phyloP scores from a whole-genome alignment of 108 stramenopile genomes.

The Skeletonema grethae region DNA sequence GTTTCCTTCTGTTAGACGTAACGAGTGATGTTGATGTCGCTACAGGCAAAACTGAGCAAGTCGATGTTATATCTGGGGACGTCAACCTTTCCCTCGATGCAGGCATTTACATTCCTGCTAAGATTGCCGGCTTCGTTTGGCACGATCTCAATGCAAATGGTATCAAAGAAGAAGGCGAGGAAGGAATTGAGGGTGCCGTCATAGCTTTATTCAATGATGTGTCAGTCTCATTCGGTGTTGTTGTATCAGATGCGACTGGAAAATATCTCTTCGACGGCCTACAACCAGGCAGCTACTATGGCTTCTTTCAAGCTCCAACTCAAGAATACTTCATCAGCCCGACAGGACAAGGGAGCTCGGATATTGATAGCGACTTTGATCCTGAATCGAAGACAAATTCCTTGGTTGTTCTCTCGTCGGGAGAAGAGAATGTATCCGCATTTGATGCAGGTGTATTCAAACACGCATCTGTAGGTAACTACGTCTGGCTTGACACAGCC shows the following conservation, averaged over 20 bases:
- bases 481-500: constrained; percentile 30
- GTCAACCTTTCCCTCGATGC: constrained; percentile 33
- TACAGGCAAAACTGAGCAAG: constrained; percentile 23
- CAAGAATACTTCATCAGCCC: constrained; percentile 36
- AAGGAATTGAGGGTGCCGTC: constrained; percentile 16
- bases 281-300: constrained; percentile 27
- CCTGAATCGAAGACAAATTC: constrained; percentile 13
- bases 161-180: constrained; percentile 20
- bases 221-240: not conserved
- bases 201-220: constrained; percentile 22
- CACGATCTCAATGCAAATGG: constrained; percentile 40
- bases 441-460: constrained; percentile 36
- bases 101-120: constrained; percentile 40
- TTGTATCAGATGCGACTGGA: constrained; percentile 17
- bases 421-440: constrained; percentile 6
- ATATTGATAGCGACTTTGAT: constrained; percentile 30
- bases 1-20: constrained; percentile 4
- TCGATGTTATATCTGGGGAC: constrained; percentile 23
- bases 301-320: constrained; percentile 13
- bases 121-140: constrained; percentile 30
- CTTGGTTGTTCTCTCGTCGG: constrained; percentile 20
- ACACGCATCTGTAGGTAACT: constrained; percentile 22
- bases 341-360: not conserved
- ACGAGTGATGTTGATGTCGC: constrained; percentile 32
- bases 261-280: constrained; percentile 16